Base-by-base conservation (phyloP, 192 early-diverging fungal genomes). In the Umbelopsis vinacea region DNA sequence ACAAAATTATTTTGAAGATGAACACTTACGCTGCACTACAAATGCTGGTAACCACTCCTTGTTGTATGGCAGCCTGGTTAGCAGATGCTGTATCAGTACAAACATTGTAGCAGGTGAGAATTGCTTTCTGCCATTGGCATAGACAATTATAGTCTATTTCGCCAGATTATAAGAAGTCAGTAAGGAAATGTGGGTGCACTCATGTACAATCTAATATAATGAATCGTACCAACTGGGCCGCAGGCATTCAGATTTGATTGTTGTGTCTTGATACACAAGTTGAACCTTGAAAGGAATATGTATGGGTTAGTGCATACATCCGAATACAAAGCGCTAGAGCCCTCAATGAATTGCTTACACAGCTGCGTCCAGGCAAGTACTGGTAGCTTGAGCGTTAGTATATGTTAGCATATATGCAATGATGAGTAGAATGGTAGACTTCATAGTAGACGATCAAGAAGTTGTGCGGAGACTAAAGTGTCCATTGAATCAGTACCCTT, bases 241-340 rank as follows among this genome's bases (percentile, higher is more conserved):
- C 77, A 79, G 48, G 48, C 53, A 33, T 74, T 79, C 37, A 79
- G 37, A 23, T 79, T 74, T 40, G 52, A 67, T 40, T 79, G 73
- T 68, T 79, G 73, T 21, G 67, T 74, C 37, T 52, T 45, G 2
- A 71, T 35, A 46, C 77, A 79, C 14, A 57, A 52, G 12, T 60
- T 66, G 55, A 75, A 75, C 4, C 74, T 75, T 33, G 6, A 40
- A 21, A 8, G 23, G 26, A 14, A 17, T n/a, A 6, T 0, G 35
- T n/a, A 17, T n/a, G 26, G 23, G 19, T 37, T 22, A 63, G 33
- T 37, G 57, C 57, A 63, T 63, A 63, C 33, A 63, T 63, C 19
- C 19, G 15, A 17, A 6, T 21, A n/a, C 6, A 50, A 12, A 63
- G 10, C 33, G 12, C 57, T 17, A 43, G 29, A 29, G 29, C 29